phyloP scores from a whole-genome alignment of 345 rosid genomes.

The Lepidium aucheri region DNA sequence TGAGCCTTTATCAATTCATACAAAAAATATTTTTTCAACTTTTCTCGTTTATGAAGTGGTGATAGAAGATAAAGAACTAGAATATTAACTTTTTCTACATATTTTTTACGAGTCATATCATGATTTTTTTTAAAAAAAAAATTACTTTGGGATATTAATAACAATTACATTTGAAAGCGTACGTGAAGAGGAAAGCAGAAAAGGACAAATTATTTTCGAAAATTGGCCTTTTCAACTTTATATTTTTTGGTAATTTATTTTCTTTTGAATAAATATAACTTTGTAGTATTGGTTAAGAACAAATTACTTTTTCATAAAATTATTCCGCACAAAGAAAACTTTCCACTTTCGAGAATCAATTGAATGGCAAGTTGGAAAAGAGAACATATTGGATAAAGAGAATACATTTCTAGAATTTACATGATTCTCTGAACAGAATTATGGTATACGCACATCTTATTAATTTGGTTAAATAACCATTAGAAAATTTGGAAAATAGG shows the following conservation, averaged over 20 bases:
- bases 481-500: neutral
- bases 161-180: neutral
- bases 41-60: too few species aligned
- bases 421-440: neutral
- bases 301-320: neutral
- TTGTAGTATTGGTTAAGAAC: neutral
- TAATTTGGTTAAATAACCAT: constrained; percentile 9
- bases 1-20: neutral
- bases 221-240: neutral
- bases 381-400: constrained; percentile 2
- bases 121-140: neutral
- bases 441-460: constrained; percentile 1
- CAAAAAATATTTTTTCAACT: neutral
- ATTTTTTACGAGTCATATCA: neutral
- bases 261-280: neutral
- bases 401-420: constrained; percentile 2
- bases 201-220: neutral
- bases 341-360: constrained; percentile 8
- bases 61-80: neutral
- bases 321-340: constrained; percentile 18
- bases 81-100: neutral
- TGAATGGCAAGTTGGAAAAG: constrained; percentile 11
- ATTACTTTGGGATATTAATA: neutral
- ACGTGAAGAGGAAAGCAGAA: neutral
- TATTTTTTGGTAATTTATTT: neutral